Evolutionary conservation across 257 asterid species (phyloP).

Genomic region (Solanum arcanum): DNA sequence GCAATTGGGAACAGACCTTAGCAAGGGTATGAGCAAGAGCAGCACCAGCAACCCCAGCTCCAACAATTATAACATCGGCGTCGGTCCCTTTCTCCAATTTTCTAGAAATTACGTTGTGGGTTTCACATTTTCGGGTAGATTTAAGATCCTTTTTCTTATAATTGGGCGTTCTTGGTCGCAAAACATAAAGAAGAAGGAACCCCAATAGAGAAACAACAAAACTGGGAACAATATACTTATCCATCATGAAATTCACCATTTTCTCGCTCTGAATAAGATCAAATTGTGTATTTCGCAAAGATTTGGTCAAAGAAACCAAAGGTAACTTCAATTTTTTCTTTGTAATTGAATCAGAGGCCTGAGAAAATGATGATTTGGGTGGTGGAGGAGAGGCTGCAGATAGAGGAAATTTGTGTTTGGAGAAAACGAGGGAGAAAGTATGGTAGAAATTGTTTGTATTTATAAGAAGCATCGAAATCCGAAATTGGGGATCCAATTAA

Average conservation of each 20-base stretch:
- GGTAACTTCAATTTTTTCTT: not conserved
- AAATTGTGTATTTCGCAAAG: not conserved
- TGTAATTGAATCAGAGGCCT: not conserved
- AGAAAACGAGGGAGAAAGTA: not conserved
- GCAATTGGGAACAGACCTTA: conserved; percentile 12
- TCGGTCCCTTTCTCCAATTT: conserved; percentile 3
- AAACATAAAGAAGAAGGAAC: conserved; percentile 10
- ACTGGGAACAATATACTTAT: conserved; percentile 13
- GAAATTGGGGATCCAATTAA: not conserved
- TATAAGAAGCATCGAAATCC: not conserved
- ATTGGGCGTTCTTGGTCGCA: not conserved
- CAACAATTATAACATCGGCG: conserved; percentile 34
- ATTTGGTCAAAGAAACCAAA: not conserved
- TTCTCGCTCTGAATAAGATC: not conserved
- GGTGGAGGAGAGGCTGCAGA: not conserved
- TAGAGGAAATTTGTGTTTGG: not conserved
- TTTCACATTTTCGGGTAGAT: not conserved
- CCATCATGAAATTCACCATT: conserved; percentile 2
- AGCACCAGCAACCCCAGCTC: conserved; percentile 55
- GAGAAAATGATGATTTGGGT: not conserved
- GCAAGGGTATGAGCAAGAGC: conserved; percentile 41
- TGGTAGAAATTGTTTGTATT: not conserved
- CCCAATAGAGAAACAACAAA: conserved; percentile 18
- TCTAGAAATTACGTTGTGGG: conserved; percentile 1
- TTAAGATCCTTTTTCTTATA: not conserved